Evolutionary conservation across 2,329 filamentous ascomycete genomes (phyloP), one percentile per base, ranked within the genome.

Genomic region (Botrytis deweyae): DNA sequence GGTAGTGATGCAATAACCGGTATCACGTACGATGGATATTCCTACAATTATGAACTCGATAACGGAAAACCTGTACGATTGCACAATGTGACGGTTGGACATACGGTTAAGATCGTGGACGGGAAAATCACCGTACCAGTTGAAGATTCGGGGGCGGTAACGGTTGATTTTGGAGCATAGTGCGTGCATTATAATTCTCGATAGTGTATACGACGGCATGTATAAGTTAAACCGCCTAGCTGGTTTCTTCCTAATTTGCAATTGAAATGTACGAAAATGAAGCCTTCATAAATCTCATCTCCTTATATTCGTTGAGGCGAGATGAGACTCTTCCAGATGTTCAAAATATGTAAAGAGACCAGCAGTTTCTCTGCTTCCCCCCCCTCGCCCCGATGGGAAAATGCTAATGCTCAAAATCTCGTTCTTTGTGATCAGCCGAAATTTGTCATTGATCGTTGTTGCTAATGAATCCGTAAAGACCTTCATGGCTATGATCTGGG

Each of bases 1-100:
- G 89, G 90, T 0, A 90, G 88, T 75, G 88, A 91, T 81, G 89
- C 89, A 14, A 86, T 90, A 36, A 87, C 86, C 0, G 89, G 89
- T 0, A 86, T 91, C 62, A 87, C 88, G 0, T 91, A 86, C 82
- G 88, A 91, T 79, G 89, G 88, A 1, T 85, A 83, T 78, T 91
- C 87, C 75, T 92, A 89, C 76, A 88, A 91, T 77, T 86, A 86
- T 74, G 89, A 91, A 80, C 81, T 91, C 68, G 84, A 86, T 18
- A 76, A 83, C 6, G 89, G 89, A 0, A 82, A 80, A 79, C 87
- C 89, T 3, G 87, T 89, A 49, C 79, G 84, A 73, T 76, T 90
- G 80, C 73, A 75, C 0, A 91, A 91, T 78, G 84, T 89, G 22
- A 90, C 88, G 5, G 79, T 82, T 6, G 86, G 84, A 0, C 87